Conservation (phyloP, 805 yeast genomes). For the Kuraishia molischiana region DNA sequence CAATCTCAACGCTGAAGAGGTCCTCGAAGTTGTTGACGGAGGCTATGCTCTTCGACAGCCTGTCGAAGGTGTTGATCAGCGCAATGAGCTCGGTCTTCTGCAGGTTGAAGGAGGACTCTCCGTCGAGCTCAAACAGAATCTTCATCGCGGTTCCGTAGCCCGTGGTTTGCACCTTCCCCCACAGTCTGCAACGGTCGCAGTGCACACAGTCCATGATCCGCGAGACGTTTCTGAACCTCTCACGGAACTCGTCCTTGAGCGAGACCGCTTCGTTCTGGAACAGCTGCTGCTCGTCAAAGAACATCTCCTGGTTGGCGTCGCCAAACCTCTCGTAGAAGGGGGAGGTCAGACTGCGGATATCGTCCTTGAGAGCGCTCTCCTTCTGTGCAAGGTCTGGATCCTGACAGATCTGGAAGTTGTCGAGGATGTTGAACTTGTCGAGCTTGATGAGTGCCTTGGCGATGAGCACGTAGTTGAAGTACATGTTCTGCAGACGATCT, state of each 20-base stretch:
- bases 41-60: constrained; percentile 76
- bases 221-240: constrained; percentile 81
- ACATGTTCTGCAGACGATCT: constrained; percentile 82
- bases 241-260: constrained; percentile 78
- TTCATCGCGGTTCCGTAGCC: constrained; percentile 97
- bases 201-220: constrained; percentile 98
- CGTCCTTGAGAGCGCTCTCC: constrained; percentile 16
- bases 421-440: constrained; percentile 19
- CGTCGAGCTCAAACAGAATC: constrained; percentile 69
- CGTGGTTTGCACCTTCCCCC: constrained; percentile 97
- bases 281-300: constrained; percentile 34
- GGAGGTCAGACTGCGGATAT: constrained; percentile 20
- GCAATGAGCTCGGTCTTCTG: constrained; percentile 79
- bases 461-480: constrained; percentile 85
- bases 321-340: constrained; percentile 12
- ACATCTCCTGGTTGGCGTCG: constrained; percentile 9
- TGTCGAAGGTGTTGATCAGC: constrained; percentile 83
- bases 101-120: constrained; percentile 37
- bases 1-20: constrained; percentile 30
- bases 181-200: constrained; percentile 92
- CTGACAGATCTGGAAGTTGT: constrained; percentile 14
- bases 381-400: constrained; percentile 16
- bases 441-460: constrained; percentile 69
- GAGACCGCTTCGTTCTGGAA: constrained; percentile 39
- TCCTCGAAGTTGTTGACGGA: constrained; percentile 64